Conservation (phyloP, 1,139 yeast genomes). For the Candida labiduridarum region DNA sequence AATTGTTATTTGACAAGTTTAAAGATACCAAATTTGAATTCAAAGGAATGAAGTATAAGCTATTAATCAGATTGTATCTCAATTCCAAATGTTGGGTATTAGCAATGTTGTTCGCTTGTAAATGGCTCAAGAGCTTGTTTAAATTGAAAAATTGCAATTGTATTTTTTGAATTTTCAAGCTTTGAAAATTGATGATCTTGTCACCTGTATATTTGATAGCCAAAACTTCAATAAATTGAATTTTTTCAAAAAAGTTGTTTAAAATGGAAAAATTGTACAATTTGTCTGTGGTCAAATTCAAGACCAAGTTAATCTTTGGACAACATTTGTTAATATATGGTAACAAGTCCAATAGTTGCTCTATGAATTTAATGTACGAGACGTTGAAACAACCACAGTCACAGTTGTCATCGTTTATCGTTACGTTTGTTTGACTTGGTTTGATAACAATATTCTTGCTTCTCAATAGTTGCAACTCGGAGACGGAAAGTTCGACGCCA, state of each 20-base stretch:
- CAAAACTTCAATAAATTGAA: conserved; percentile 2
- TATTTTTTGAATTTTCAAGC: conserved; percentile 9
- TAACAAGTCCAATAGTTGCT: conserved; percentile 2
- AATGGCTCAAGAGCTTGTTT: conserved; percentile 15
- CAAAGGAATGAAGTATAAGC: conserved; percentile 16
- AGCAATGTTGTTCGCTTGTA: conserved; percentile 6
- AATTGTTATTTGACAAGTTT: conserved; percentile 28
- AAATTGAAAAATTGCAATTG: conserved; percentile 9
- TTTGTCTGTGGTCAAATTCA: conserved; percentile 2
- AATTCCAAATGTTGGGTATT: conserved; percentile 20
- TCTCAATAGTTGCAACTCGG: conserved; percentile 19
- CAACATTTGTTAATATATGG: conserved; percentile 4
- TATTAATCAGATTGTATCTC: conserved; percentile 24
- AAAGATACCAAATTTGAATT: conserved; percentile 21
- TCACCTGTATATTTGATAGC: conserved; percentile 8
- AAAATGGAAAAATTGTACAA: conserved; percentile 1
- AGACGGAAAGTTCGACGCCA: conserved; percentile 1
- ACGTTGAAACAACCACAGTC: conserved; percentile 4
- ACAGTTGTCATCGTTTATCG: conserved; percentile 10
- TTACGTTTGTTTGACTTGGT: conserved; percentile 22
- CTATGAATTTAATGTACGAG: neutral
- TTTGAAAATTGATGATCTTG: conserved; percentile 1
- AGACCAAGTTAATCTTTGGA: neutral
- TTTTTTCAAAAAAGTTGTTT: conserved; percentile 1
- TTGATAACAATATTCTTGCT: conserved; percentile 19